These are phyloP conservation scores for Botryosphaeria agaves DNA, from an alignment of 2,329 filamentous ascomycete species.

Conservation along the genomic window DNA sequence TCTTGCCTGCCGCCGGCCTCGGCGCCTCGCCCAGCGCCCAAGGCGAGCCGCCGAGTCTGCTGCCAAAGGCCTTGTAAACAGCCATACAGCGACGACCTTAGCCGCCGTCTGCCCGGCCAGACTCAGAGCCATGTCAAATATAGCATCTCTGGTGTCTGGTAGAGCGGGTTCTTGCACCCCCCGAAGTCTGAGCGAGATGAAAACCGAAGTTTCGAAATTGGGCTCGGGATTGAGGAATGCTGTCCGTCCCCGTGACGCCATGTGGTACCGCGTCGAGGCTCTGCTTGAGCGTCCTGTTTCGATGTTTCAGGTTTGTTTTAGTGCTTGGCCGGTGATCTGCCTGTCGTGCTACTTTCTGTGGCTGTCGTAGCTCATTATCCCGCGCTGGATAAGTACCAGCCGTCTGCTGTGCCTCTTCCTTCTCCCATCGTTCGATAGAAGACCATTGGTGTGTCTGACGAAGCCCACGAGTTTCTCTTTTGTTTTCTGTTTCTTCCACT, in stretches of 20 bases:
- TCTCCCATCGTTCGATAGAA: slow-evolving; percentile 6
- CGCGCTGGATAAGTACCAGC: slow-evolving; percentile 18
- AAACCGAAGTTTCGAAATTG: background rate
- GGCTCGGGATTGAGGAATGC: background rate
- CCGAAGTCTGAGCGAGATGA: too few species aligned
- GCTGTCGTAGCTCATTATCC: slow-evolving; percentile 12
- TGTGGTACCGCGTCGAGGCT: slow-evolving; percentile 3
- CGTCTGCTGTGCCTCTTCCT: slow-evolving; percentile 11
- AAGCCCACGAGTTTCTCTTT: slow-evolving; percentile 21
- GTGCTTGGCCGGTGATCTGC: slow-evolving; percentile 11
- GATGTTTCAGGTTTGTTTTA: slow-evolving; percentile 21
- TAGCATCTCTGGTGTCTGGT: too few species aligned
- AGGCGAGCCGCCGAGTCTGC: background rate
- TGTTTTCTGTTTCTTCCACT: slow-evolving; percentile 12
- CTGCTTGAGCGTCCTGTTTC: slow-evolving; percentile 3
- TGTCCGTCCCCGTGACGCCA: background rate
- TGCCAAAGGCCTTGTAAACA: background rate
- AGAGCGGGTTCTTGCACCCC: too few species aligned
- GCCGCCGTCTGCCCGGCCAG: too few species aligned
- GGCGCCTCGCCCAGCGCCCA: background rate
- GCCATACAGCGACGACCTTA: too few species aligned
- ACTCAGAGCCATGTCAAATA: too few species aligned
- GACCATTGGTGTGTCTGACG: slow-evolving; percentile 11
- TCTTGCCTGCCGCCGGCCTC: background rate
- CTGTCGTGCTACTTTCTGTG: slow-evolving; percentile 5